A percentile compares a stretch with the other conserved stretches of the same genome.
Evolutionary conservation across 2,329 filamentous ascomycete species (phyloP).

Genomic region (Diplodia seriata): DNA sequence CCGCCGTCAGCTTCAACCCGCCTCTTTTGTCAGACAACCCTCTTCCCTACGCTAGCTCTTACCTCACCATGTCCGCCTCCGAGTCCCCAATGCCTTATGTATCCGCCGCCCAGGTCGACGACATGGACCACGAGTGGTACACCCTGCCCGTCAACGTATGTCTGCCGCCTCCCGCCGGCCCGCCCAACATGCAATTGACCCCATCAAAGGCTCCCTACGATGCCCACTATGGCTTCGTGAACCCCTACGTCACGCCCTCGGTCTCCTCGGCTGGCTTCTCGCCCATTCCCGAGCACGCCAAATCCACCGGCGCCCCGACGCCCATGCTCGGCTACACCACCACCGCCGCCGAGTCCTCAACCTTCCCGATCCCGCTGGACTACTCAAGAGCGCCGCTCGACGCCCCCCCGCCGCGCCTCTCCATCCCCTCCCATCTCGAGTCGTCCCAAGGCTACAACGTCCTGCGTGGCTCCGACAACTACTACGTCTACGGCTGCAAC

Average conservation of each 20-base stretch:
- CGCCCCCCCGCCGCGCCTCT: slow-evolving; percentile 7
- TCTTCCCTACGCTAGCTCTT: slow-evolving; percentile 13
- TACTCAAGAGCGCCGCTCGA: background rate
- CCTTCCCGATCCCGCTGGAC: slow-evolving; percentile 41
- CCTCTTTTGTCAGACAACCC: slow-evolving; percentile 22
- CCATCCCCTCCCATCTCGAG: slow-evolving; percentile 37
- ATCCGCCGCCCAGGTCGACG: slow-evolving; percentile 15
- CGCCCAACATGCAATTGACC: background rate
- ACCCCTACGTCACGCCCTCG: slow-evolving; percentile 43
- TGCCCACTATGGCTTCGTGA: slow-evolving; percentile 40
- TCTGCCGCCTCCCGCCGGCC: background rate
- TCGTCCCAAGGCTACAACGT: slow-evolving; percentile 37
- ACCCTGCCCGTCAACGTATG: slow-evolving; percentile 30
- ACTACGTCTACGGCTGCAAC: slow-evolving; percentile 34
- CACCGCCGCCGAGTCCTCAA: slow-evolving; percentile 38
- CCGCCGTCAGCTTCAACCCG: slow-evolving; percentile 20
- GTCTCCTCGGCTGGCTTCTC: slow-evolving; percentile 40
- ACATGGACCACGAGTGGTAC: slow-evolving; percentile 31
- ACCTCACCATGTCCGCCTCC: slow-evolving; percentile 25
- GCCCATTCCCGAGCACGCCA: slow-evolving; percentile 39
- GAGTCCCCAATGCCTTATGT: slow-evolving; percentile 29
- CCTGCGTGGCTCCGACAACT: slow-evolving; percentile 25
- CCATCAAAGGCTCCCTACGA: slow-evolving; percentile 38
- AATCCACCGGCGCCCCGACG: slow-evolving; percentile 36
- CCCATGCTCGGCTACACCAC: slow-evolving; percentile 37